Conservation (phyloP, 2,329 filamentous ascomycete genomes). For the Calonectria hongkongensis region DNA sequence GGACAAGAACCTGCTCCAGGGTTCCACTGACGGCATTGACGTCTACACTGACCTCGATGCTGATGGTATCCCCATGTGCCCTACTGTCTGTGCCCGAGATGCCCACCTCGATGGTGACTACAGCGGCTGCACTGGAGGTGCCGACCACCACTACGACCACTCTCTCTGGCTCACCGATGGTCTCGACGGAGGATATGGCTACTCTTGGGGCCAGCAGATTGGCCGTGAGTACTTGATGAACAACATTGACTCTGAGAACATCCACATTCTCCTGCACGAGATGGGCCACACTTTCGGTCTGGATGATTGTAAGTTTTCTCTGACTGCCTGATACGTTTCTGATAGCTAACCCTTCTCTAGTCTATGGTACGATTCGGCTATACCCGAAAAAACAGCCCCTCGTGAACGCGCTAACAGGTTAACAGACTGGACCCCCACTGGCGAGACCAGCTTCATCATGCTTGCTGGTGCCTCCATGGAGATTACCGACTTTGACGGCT, state of each 20-base stretch:
- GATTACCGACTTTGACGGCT: constrained; percentile 68
- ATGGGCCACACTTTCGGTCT: constrained; percentile 65
- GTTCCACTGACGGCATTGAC: constrained; percentile 58
- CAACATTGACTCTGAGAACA: constrained; percentile 59
- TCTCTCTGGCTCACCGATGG: constrained; percentile 68
- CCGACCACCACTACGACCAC: constrained; percentile 63
- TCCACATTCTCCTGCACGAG: constrained; percentile 68
- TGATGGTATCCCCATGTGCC: constrained; percentile 64
- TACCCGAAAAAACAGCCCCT: no score
- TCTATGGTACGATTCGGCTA: constrained; percentile 39
- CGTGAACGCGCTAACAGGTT: constrained; percentile 28
- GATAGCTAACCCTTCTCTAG: constrained; percentile 35
- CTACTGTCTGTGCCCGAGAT: constrained; percentile 61
- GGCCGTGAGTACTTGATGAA: constrained; percentile 66
- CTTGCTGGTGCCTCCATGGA: constrained; percentile 62
- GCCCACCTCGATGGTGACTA: constrained; percentile 66
- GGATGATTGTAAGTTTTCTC: constrained; percentile 58
- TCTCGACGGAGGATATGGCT: constrained; percentile 64
- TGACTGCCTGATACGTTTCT: background rate
- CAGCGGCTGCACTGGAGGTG: constrained; percentile 58
- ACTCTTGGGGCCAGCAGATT: constrained; percentile 67
- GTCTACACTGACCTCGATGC: constrained; percentile 64
- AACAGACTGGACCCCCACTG: constrained; percentile 66
- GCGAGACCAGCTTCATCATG: constrained; percentile 67
- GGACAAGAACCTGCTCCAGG: constrained; percentile 60